phyloP scores from a whole-genome alignment of 768 basidiomycete species.

The Pholiota molesta region DNA sequence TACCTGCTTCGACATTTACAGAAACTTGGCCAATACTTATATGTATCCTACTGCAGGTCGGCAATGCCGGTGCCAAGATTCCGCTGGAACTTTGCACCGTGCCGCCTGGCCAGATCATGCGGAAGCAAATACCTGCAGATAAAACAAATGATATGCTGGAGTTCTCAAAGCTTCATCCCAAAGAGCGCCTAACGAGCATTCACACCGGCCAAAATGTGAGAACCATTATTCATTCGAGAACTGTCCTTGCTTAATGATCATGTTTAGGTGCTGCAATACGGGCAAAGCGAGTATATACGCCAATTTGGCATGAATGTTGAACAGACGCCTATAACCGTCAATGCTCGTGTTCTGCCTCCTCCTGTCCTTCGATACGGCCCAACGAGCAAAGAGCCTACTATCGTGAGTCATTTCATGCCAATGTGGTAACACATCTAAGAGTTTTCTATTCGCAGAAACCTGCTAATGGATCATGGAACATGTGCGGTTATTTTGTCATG shows the following conservation, averaged over 20 bases:
- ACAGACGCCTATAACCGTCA: conserved; percentile 50
- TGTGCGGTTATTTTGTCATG: conserved; percentile 43
- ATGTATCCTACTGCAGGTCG: conserved; percentile 46
- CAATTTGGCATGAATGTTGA: conserved; percentile 71
- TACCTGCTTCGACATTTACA: conserved; percentile 9
- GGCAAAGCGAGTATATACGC: conserved; percentile 72
- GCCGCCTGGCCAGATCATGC: conserved; percentile 68
- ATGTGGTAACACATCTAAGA: conserved; percentile 10
- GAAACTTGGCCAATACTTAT: neutral
- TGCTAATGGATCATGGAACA: conserved; percentile 75
- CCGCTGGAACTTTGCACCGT: conserved; percentile 74
- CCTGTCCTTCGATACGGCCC: conserved; percentile 56
- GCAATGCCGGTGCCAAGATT: conserved; percentile 56
- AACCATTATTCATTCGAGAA: neutral
- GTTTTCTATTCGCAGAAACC: conserved; percentile 49
- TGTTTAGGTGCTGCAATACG: conserved; percentile 63
- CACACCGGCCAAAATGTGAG: conserved; percentile 20
- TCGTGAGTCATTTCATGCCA: conserved; percentile 7
- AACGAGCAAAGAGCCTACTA: conserved; percentile 50
- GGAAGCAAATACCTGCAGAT: conserved; percentile 70
- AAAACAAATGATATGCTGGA: conserved; percentile 67
- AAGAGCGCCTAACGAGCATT: conserved; percentile 48
- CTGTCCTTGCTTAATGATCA: conserved; percentile 20
- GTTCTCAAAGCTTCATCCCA: conserved; percentile 68
- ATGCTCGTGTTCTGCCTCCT: conserved; percentile 62